Evolutionary conservation across 2,329 filamentous ascomycete genomes (phyloP), one percentile per base, ranked within the genome.

Genomic region (Sporothrix pallida): DNA sequence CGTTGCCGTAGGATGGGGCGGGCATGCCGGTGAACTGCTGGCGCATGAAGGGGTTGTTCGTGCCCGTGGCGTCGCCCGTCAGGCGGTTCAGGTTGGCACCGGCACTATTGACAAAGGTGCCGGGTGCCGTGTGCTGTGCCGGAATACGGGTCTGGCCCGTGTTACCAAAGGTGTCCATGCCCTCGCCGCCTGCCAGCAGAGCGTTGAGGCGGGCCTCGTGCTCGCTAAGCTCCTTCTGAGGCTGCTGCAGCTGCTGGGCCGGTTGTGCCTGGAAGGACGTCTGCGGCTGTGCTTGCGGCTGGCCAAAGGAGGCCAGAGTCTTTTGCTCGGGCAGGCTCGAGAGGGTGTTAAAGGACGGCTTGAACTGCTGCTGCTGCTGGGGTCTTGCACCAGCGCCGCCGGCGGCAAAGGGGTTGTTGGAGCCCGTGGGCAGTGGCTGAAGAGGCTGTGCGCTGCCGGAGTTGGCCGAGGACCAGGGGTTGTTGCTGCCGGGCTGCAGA

Each of bases 151-250:
- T 87, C 76, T 98, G 93, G 77, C 96, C 96, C n/a, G 93, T 93
- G 81, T 99, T 99, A 77, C 96, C 96, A 81, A 97, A 99, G 0
- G 96, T 99, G 80, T 99, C 96, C 86, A 97, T 93, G 31, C 96
- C 96, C 73, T 99, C 96, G 76, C 96, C 95, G 31, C 88, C 90
- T 2, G 94, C 89, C 62, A 99, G 89, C 48, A 99, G 89, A 1
- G 92, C 89, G 80, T 98, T 98, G 77, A 99, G 91, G 79, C 89
- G 92, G 26, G 92, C 90, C 80, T 91, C 88, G 81, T 91, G 90
- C 80, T 89, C 88, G 78, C 82, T 89, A 77, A 90, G 79, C 75
- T 88, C 86, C 78, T 84, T 89, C 78, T 87, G 87, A 1, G 86
- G 86, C 75, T 84, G 84, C 72, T 83, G 82, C 52, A 83, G 80